Evolutionary conservation across 257 asterid genomes (phyloP).

Genomic region (Mentha longifolia): DNA sequence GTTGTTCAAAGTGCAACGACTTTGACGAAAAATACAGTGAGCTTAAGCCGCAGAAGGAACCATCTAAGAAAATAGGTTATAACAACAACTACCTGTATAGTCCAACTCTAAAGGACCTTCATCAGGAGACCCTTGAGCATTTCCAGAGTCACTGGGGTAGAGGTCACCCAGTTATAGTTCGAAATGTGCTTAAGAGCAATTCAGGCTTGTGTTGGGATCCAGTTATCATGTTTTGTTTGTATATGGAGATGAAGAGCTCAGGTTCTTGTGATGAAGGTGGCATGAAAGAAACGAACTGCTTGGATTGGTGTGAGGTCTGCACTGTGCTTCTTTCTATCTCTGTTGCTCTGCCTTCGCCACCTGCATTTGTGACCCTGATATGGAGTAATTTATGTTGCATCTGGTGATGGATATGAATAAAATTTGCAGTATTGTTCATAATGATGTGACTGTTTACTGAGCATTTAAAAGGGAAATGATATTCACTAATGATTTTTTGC

Average conservation of each 20-base stretch:
- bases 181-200: conserved; percentile 59
- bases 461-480: conserved; percentile 20
- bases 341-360: neutral
- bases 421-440: neutral
- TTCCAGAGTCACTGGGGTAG: conserved; percentile 91
- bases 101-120: conserved; percentile 70
- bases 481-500: neutral
- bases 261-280: conserved; percentile 48
- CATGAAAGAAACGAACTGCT: conserved; percentile 47
- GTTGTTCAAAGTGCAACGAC: conserved; percentile 51
- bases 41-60: conserved; percentile 39
- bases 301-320: conserved; percentile 98
- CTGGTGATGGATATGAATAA: conserved; percentile 6
- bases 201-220: conserved; percentile 86
- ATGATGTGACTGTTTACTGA: conserved; percentile 4
- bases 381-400: conserved; percentile 21
- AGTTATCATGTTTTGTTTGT: conserved; percentile 67
- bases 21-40: conserved; percentile 37
- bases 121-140: conserved; percentile 66
- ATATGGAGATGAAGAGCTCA: conserved; percentile 70
- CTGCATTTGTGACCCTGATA: conserved; percentile 15
- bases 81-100: conserved; percentile 64
- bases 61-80: conserved; percentile 52
- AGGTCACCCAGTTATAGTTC: conserved; percentile 91
- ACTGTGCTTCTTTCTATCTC: conserved; percentile 20